Percentiles rank a stretch among this genome's conserved stretches.
These are phyloP conservation scores for Citrus mangshanensis DNA, from an alignment of 345 rosid genomes.

Conservation along the genomic window DNA sequence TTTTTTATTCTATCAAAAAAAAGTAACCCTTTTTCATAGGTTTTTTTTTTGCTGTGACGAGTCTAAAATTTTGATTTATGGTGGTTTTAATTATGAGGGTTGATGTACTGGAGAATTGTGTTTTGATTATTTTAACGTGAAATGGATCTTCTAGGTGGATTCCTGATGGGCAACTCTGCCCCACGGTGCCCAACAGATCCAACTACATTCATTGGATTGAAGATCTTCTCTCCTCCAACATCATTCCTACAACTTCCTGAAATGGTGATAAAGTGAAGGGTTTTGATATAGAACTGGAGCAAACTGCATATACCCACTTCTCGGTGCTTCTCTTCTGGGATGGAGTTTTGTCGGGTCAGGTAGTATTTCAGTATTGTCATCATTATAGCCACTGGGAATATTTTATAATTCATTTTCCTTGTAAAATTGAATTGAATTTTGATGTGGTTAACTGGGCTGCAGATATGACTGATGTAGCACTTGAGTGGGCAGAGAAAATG, in stretches of 20 bases:
- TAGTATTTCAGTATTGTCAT: slow-evolving; percentile 17
- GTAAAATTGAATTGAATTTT: neutral
- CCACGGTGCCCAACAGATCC: slow-evolving; percentile 87
- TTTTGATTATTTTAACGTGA: neutral
- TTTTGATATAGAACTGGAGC: slow-evolving; percentile 94
- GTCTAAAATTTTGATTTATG: neutral
- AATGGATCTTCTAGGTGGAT: slow-evolving; percentile 65
- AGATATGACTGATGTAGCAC: slow-evolving; percentile 83
- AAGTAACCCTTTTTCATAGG: neutral
- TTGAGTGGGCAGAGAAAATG: slow-evolving; percentile 90
- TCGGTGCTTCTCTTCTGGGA: slow-evolving; percentile 76
- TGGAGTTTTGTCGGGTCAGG: slow-evolving; percentile 91
- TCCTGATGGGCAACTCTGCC: slow-evolving; percentile 95
- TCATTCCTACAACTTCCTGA: slow-evolving; percentile 35
- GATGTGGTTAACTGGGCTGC: slow-evolving; percentile 26
- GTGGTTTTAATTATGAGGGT: neutral
- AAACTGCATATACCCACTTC: slow-evolving; percentile 91
- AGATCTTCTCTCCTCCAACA: slow-evolving; percentile 68
- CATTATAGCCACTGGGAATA: neutral
- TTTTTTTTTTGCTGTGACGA: neutral
- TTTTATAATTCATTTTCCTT: neutral
- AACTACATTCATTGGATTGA: slow-evolving; percentile 94
- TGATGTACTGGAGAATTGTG: neutral
- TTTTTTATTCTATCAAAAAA: no score
- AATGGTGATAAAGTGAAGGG: slow-evolving; percentile 51